phyloP scores from a whole-genome alignment of 2,329 filamentous ascomycete species.

The Xylaria digitata region DNA sequence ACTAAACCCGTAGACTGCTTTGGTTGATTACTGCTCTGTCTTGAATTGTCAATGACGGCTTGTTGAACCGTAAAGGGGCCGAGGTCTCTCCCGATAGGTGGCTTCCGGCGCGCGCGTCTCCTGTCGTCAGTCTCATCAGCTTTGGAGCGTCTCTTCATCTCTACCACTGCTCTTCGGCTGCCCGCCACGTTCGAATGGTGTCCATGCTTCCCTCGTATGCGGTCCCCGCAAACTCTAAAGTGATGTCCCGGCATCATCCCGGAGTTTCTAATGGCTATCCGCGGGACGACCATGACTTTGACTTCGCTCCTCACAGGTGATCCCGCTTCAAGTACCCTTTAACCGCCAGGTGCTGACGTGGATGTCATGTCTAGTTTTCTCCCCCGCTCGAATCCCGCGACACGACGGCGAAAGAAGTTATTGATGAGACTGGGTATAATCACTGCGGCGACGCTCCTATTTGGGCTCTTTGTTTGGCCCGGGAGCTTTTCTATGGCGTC shows the following conservation, averaged over 20 bases:
- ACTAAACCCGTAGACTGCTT: neutral
- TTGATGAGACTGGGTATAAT: slow-evolving; percentile 74
- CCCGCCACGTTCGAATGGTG: slow-evolving; percentile 61
- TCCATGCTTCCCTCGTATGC: slow-evolving; percentile 73
- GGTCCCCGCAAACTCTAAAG: slow-evolving; percentile 65
- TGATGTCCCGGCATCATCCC: slow-evolving; percentile 86
- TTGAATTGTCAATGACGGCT: slow-evolving; percentile 37
- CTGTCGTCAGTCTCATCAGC: slow-evolving; percentile 29
- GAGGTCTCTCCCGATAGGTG: slow-evolving; percentile 38
- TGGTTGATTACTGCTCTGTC: slow-evolving; percentile 10
- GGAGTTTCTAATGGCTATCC: slow-evolving; percentile 89
- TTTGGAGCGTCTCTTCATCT: slow-evolving; percentile 14
- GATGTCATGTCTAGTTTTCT: slow-evolving; percentile 75
- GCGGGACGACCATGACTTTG: slow-evolving; percentile 75
- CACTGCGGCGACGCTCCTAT: slow-evolving; percentile 68
- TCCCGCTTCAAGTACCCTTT: slow-evolving; percentile 27
- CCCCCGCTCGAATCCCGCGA: slow-evolving; percentile 78
- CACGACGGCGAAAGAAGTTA: slow-evolving; percentile 78
- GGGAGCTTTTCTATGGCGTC: slow-evolving; percentile 70
- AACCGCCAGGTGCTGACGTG: slow-evolving; percentile 28
- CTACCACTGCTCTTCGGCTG: slow-evolving; percentile 18
- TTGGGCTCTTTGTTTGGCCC: slow-evolving; percentile 82
- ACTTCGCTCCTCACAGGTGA: slow-evolving; percentile 90
- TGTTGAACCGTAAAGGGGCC: slow-evolving; percentile 38
- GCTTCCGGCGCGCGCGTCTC: slow-evolving; percentile 33